These are phyloP conservation scores for Diaporthe ampelina DNA, from an alignment of 2,329 filamentous ascomycete species.

Conservation along the genomic window DNA sequence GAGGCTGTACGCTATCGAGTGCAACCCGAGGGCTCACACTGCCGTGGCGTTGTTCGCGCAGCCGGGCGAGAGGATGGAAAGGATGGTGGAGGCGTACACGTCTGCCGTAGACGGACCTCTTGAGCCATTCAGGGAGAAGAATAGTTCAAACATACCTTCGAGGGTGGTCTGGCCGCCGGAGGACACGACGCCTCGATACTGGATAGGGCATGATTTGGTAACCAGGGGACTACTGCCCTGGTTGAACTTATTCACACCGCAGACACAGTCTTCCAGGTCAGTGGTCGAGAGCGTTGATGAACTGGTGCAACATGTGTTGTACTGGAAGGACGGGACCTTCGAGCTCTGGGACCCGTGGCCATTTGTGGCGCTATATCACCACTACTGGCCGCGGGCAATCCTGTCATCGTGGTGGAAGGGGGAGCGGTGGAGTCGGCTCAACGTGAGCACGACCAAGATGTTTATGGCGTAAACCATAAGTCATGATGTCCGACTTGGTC, in stretches of 20 bases:
- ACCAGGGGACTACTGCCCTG: conserved; percentile 64
- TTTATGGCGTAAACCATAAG: not conserved
- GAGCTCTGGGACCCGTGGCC: conserved; percentile 69
- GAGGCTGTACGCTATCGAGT: conserved; percentile 76
- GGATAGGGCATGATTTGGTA: conserved; percentile 77
- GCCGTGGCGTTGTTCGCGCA: conserved; percentile 72
- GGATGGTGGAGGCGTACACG: conserved; percentile 68
- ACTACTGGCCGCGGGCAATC: conserved; percentile 70
- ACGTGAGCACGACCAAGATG: conserved; percentile 70
- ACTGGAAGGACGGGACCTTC: conserved; percentile 70
- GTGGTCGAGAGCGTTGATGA: conserved; percentile 45
- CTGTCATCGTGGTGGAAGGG: conserved; percentile 58
- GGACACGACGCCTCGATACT: conserved; percentile 62
- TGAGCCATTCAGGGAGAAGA: conserved; percentile 38
- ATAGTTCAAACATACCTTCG: not conserved
- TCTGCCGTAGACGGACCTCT: conserved; percentile 53
- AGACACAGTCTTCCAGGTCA: conserved; percentile 43
- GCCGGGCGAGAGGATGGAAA: conserved; percentile 54
- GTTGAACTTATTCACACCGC: conserved; percentile 46
- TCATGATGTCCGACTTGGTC: not conserved
- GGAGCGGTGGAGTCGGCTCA: conserved; percentile 73
- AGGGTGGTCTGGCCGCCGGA: conserved; percentile 42
- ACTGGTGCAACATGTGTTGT: conserved; percentile 56
- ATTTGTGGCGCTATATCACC: conserved; percentile 68
- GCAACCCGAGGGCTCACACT: conserved; percentile 78